These are phyloP conservation scores for Phalaenopsis hybrid DNA, from an alignment of 116 monocot species.

Conservation along the genomic window DNA sequence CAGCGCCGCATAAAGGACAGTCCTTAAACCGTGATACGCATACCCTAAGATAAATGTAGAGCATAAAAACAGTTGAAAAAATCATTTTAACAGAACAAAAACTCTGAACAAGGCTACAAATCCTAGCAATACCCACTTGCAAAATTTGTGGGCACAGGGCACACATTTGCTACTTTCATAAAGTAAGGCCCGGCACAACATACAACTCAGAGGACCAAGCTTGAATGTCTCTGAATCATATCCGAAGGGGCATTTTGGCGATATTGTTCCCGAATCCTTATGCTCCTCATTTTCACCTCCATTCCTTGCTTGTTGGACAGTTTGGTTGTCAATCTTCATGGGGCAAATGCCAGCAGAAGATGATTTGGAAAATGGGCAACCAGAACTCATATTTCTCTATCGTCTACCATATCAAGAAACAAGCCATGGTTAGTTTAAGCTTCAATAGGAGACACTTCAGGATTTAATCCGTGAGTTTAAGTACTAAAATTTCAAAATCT, in stretches of 20 bases:
- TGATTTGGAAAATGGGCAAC: constrained; percentile 75
- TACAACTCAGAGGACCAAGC: constrained; percentile 88
- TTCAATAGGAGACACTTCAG: no score
- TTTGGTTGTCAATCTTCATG: constrained; percentile 32
- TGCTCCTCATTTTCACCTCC: constrained; percentile 18
- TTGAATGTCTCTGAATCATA: constrained; percentile 92
- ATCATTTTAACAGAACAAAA: not conserved
- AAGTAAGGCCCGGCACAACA: constrained; percentile 81
- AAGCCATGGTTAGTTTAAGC: constrained; percentile 3
- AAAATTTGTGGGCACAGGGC: constrained; percentile 92
- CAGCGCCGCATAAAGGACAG: constrained; percentile 96
- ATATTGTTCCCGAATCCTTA: constrained; percentile 32
- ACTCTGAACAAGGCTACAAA: constrained; percentile 4
- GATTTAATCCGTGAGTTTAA: no score
- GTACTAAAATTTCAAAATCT: not conserved
- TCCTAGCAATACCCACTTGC: constrained; percentile 63
- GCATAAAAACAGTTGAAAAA: not conserved
- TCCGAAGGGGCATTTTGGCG: constrained; percentile 95
- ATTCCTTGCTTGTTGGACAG: constrained; percentile 3
- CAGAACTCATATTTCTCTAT: constrained; percentile 56
- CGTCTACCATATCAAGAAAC: constrained; percentile 15
- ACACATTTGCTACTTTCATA: constrained; percentile 80
- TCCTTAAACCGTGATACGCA: constrained; percentile 91
- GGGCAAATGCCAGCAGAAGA: constrained; percentile 46
- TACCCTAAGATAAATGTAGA: constrained; percentile 30